phyloP scores from a whole-genome alignment of 176 grass and related monocot species.

The Eremochloa ophiuroides region DNA sequence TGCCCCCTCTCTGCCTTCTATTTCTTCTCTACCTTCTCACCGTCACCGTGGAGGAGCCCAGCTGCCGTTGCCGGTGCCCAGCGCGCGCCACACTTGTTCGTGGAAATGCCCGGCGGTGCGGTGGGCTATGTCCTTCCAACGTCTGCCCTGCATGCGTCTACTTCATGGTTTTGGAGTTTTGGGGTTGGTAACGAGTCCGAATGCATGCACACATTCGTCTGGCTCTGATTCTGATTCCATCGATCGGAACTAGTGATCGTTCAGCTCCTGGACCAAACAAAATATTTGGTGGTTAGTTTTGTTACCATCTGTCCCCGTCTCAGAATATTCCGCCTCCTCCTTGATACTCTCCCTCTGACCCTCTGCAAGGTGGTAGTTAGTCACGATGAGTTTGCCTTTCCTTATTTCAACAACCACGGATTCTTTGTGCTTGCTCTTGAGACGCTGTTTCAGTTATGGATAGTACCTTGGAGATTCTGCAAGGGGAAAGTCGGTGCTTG shows the following conservation, averaged over 20 bases:
- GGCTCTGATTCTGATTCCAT: conserved; percentile 9
- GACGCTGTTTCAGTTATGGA: background rate
- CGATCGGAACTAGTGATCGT: background rate
- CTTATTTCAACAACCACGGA: background rate
- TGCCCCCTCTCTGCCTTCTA: background rate
- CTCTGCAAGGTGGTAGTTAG: background rate
- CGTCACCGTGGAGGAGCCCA: conserved; percentile 17
- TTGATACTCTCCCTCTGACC: background rate
- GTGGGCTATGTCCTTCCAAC: background rate
- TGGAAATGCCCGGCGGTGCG: too few relatives aligned
- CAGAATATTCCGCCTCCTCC: conserved; percentile 26
- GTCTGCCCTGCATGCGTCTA: background rate
- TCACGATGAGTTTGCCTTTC: background rate
- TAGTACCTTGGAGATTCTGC: background rate
- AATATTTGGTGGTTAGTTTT: conserved; percentile 22
- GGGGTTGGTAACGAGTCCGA: background rate
- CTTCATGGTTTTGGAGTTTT: background rate
- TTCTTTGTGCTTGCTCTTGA: background rate
- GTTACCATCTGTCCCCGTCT: background rate
- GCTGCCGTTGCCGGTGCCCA: too few relatives aligned
- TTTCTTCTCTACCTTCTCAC: background rate
- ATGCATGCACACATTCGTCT: background rate
- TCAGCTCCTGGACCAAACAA: background rate
- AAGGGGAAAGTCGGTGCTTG: background rate
- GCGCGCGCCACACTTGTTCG: too few relatives aligned